Conservation (phyloP, 2,329 filamentous ascomycete species). For the Nigrospora osmanthi region DNA sequence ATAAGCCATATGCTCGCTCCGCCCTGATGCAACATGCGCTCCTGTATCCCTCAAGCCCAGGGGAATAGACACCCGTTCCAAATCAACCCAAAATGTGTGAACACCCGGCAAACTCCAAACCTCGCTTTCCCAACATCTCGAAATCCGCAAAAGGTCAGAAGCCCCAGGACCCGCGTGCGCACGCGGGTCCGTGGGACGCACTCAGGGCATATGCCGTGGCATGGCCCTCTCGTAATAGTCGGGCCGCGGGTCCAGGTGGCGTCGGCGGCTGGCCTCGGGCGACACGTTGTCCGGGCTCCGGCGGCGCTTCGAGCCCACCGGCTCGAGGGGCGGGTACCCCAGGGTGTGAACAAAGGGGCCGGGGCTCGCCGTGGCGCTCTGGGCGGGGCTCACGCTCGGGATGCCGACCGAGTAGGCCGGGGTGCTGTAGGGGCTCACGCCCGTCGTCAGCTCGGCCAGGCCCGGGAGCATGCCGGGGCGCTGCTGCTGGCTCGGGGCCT, state of each 20-base stretch:
- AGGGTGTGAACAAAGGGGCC: constrained; percentile 26
- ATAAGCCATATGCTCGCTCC: constrained; percentile 10
- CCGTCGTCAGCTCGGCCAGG: constrained; percentile 56
- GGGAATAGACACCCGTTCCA: no score
- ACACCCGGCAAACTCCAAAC: no score
- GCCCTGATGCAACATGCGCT: constrained; percentile 9
- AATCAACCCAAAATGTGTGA: no score
- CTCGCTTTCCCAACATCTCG: no score
- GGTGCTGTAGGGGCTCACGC: constrained; percentile 53
- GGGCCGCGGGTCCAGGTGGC: constrained; percentile 24
- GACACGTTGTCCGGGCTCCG: constrained; percentile 39
- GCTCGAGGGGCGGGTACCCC: constrained; percentile 29
- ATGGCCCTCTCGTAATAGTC: constrained; percentile 13
- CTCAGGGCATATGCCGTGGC: constrained; percentile 7
- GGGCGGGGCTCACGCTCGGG: constrained; percentile 26
- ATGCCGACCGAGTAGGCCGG: constrained; percentile 41
- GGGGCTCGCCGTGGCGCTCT: constrained; percentile 33
- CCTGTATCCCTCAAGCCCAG: not conserved
- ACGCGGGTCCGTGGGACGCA: no score
- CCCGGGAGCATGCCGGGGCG: constrained; percentile 47
- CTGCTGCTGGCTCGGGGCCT: constrained; percentile 30
- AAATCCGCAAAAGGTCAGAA: no score
- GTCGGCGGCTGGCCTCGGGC: constrained; percentile 37
- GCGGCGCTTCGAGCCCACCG: constrained; percentile 40
- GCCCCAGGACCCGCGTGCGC: no score